Base-by-base conservation (phyloP, 2,329 filamentous ascomycete genomes). In the Achaetomium macrosporum region DNA sequence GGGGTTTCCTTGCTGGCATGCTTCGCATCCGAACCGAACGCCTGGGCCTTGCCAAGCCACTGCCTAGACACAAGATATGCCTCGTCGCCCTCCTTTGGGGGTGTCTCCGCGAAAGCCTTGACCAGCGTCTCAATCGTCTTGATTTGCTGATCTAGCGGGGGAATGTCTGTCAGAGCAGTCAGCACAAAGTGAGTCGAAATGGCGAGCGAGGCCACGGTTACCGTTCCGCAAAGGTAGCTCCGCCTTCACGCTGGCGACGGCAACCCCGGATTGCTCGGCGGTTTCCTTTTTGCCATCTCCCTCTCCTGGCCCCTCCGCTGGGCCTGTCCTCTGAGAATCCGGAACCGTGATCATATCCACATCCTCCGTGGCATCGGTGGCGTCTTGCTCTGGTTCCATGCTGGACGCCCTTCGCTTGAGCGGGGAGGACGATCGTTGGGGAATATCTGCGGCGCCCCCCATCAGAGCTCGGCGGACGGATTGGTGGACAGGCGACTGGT, bases 41-140 rank as follows among this genome's bases (percentile, higher is more conserved):
- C 79, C 54, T 85, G 74, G 2, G 93, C 88, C 54, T 82, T 81
- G 52, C 79, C 76, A 33, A 96, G 76, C 93, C 93, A 97, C 54
- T 77, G 76, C 47, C 78, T 80, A 1, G 91, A 95, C 5, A 97
- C 81, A 17, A 95, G 71, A 62, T 85, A 96, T 13, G 85, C 88
- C 50, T 82, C 78, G 54, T 88, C 81, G n/a, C 85, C 85, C 57
- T 91, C 87, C 54, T 81, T 70, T n/a, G 84, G 67, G 8, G 79
- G 76, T 0, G 67, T 66, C 43, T 77, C 74, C n/a, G 70, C 68
- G 44, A 76, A 76, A 11, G 78, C 76, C 57, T 77, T 71, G 25
- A 80, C 68, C 25, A 91, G 70, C 31, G 76, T 76, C 62, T 81
- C 78, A 47, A 96, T 88, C 36, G 82, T 82, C 53, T 78, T 79